These are phyloP conservation scores for Platismatia glauca DNA, from an alignment of 495 filamentous ascomycete species.

Conservation along the genomic window DNA sequence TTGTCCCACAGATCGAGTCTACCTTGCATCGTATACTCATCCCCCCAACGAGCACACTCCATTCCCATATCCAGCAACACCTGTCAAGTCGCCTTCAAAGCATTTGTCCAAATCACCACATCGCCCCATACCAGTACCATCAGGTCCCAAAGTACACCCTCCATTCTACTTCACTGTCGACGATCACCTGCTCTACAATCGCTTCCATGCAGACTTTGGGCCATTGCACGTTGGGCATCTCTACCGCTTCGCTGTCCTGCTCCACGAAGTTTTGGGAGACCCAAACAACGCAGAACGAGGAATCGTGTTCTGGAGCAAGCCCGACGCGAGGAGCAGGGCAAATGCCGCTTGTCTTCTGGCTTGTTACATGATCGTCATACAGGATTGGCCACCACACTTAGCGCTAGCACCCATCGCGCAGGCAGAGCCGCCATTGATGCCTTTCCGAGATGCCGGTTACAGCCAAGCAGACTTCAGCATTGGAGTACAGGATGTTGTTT, in stretches of 20 bases:
- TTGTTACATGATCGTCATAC: slow-evolving; percentile 97
- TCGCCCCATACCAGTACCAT: slow-evolving; percentile 37
- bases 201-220: slow-evolving; percentile 97
- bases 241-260: slow-evolving; percentile 87
- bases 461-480: slow-evolving; percentile 95
- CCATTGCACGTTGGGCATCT: slow-evolving; percentile 94
- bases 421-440: slow-evolving; percentile 94
- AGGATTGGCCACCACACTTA: slow-evolving; percentile 94
- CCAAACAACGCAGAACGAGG: slow-evolving; percentile 72
- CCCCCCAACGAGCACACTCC: slow-evolving; percentile 68
- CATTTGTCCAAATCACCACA: slow-evolving; percentile 58
- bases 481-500: slow-evolving; percentile 93
- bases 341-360: slow-evolving; percentile 95
- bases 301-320: slow-evolving; percentile 89
- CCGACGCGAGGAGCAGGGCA: slow-evolving; percentile 85
- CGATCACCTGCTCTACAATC: slow-evolving; percentile 87
- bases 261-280: slow-evolving; percentile 90
- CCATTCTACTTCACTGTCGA: slow-evolving; percentile 96
- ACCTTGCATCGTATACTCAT: slow-evolving; percentile 84
- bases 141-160: slow-evolving; percentile 41
- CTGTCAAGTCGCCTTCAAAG: slow-evolving; percentile 62
- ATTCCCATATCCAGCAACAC: slow-evolving; percentile 70
- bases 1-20: slow-evolving; percentile 68
- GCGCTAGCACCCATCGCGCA: slow-evolving; percentile 95
- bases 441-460: slow-evolving; percentile 96